A percentile compares a stretch with the other conserved stretches of the same genome.
phyloP scores from a whole-genome alignment of 108 stramenopile species.

The Skeletonema potamos region DNA sequence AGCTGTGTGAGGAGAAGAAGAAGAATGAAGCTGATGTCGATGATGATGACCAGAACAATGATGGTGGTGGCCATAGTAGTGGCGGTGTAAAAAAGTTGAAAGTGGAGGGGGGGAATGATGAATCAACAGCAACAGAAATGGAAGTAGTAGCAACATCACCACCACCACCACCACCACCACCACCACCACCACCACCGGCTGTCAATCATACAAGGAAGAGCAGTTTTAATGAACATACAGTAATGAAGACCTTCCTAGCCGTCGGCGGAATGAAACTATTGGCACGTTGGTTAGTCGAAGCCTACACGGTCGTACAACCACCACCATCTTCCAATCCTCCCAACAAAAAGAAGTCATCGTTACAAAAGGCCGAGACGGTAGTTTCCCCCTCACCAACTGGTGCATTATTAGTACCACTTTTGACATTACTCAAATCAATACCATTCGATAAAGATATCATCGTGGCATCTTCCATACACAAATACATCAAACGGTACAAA shows the following conservation, averaged over 20 bases:
- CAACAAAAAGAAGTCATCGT: not conserved
- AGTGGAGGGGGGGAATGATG: not conserved
- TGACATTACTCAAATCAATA: constrained; percentile 29
- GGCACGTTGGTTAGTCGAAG: constrained; percentile 41
- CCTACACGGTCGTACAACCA: constrained; percentile 15
- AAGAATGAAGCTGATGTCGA: not conserved
- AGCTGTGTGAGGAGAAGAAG: not conserved
- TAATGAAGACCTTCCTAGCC: not conserved
- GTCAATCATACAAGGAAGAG: not conserved
- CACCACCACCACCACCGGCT: not conserved
- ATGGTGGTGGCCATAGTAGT: not conserved
- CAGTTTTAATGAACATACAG: too few species aligned
- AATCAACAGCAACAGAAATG: not conserved
- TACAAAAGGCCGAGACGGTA: not conserved
- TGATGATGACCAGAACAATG: not conserved
- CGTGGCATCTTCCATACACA: constrained; percentile 34
- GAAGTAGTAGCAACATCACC: not conserved
- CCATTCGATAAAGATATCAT: constrained; percentile 42
- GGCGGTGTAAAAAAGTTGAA: not conserved
- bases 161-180: not conserved
- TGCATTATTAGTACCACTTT: constrained; percentile 27
- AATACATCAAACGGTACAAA: constrained; percentile 36
- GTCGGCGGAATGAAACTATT: constrained; percentile 36
- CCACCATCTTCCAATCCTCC: not conserved
- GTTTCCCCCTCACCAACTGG: constrained; percentile 27